Base-by-base conservation (phyloP, 495 filamentous ascomycete species). In the Xeromyces bisporus region DNA sequence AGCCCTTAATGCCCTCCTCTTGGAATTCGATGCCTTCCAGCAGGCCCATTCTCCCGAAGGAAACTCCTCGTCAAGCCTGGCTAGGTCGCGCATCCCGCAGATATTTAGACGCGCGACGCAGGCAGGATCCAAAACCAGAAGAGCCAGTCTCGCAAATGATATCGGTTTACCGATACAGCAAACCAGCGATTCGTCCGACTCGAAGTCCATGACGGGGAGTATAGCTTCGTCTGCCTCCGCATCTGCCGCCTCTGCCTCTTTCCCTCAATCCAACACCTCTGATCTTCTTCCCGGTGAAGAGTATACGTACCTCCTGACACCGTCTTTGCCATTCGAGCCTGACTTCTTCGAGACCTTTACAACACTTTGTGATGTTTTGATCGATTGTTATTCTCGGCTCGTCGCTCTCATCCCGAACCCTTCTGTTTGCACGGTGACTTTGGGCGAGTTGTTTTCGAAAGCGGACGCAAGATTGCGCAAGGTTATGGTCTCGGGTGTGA, bases 321-420 rank as follows among this genome's bases (percentile, higher is more conserved):
- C 91, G 0, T 76, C 75, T n/a, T 58, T 96, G 30, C 89, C 89
- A 0, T 99, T 99, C 45, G 89, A 96, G 29, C 87, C 87, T 7
- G 89, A 99, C 53, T 99, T 92, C 46, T 91, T 84, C 50, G 83
- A 92, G 56, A 91, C 83, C 0, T 96, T 96, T 53, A 78, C 85
- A n/a, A 94, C 89, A 6, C 62, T 99, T 15, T 96, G 89, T 55
- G 91, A 99, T 51, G 80, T 91, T 2, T 55, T 99, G 35, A 91
- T 93, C 39, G 89, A 96, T 43, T 80, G 73, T 42, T 99, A 99
- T 53, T 73, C 73, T 29, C 67, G 75, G 18, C 70, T 96, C 13
- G 58, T 87, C 44, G 58, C 53, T 13, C 60, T 96, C 29, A 60
- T 96, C 24, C 60, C 71, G 16, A 66, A 68, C 1, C 71, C 85